Percentiles rank a stretch among this genome's conserved stretches.
phyloP scores from a whole-genome alignment of 225 moss, liverwort and hornwort species.

The Polytrichum formosum region DNA sequence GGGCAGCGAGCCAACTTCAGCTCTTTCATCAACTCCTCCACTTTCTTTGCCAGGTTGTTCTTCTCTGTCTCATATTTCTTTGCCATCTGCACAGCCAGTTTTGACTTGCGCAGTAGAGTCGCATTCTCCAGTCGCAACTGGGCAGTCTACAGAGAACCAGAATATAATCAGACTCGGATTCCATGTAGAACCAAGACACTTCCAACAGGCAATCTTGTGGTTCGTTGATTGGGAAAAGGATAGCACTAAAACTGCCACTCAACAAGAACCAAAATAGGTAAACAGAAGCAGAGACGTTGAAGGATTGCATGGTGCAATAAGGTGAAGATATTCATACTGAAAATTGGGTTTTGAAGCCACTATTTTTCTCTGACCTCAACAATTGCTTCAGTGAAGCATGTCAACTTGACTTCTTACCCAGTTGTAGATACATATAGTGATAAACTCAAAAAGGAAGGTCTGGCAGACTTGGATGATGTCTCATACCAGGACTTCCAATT shows the following conservation, averaged over 20 bases:
- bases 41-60: constrained; percentile 1
- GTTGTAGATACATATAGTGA: neutral
- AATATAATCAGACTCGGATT: too few species aligned
- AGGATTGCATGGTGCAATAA: neutral
- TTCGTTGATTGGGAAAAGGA: too few species aligned
- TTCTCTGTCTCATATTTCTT: constrained; percentile 16
- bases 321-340: too few species aligned
- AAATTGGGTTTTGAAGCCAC: too few species aligned
- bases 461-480: neutral
- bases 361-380: too few species aligned
- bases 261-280: neutral
- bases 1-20: neutral
- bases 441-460: too few species aligned
- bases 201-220: neutral
- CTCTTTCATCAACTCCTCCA: constrained; percentile 9
- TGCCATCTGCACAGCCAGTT: constrained; percentile 12
- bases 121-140: constrained; percentile 25
- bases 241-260: too few species aligned
- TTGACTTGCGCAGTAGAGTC: constrained; percentile 9
- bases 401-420: neutral
- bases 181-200: neutral
- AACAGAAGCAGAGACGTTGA: neutral
- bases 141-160: constrained; percentile 9
- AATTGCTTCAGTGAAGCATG: too few species aligned
- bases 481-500: constrained; percentile 14